Evolutionary conservation across 2,329 filamentous ascomycete species (phyloP), one percentile per base, ranked within the genome.

Genomic region (Cytospora schulzeri): DNA sequence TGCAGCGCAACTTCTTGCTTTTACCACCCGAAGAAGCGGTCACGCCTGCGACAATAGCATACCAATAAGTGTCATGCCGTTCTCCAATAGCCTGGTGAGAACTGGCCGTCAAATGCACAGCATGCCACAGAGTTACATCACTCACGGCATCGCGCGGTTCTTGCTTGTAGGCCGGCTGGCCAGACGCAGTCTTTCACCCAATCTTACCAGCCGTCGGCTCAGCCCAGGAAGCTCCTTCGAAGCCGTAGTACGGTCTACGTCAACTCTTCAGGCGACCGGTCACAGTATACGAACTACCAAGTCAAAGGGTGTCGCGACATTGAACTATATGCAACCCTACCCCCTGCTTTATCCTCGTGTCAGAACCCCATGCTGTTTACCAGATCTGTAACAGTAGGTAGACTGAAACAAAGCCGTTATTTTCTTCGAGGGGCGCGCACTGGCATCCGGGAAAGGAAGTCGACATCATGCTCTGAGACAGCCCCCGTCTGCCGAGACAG

Each of bases 11-110:
- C 17, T 51, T 51, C 51, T 45, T 33, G 58, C 51, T 61, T 51
- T 24, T 48, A 38, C 58, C 28, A 48, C 35, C 35, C 58, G 58
- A 54, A 28, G 58, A 31, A 54, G 33, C 33, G 22, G 48, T 59
- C 57, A 51, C 19, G 19, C 28, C 41, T 11, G 50, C 24, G 35
- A 60, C 15, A 26, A 12, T 24, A 48, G 45, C 41, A 58, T 17
- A 38, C 17, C 38, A 41, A n/a, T 41, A 17, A 41, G 38, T 41
- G 38, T 7, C 6, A 17, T 38, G 35, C 11, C 35, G 2, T 38
- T 38, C 12, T 41, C 38, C 38, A 60, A 28, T 31, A 33, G 29
- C 12, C 57, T 31, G 57, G 28, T 48, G 57, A 50, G 48, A 35
- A 28, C 12, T 52, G 19, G 29, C 48, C 57, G 38, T 35, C 48